Evolutionary conservation across 352 stramenopile species (phyloP).

Genomic region (Globisporangium splendens): DNA sequence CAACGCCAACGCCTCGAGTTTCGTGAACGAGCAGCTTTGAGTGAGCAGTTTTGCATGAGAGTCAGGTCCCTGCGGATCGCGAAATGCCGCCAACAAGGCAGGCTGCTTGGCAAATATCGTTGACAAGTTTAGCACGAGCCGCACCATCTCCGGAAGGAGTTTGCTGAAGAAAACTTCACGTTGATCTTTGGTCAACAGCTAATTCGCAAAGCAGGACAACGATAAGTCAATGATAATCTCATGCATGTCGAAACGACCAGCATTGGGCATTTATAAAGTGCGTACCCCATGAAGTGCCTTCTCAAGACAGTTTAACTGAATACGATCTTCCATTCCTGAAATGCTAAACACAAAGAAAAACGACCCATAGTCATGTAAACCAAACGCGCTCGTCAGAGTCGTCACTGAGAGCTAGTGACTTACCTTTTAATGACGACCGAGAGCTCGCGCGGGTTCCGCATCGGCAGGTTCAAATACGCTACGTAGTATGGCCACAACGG

Average conservation of each 20-base stretch:
- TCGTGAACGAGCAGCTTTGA: slow-evolving; percentile 32
- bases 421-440: slow-evolving; percentile 37
- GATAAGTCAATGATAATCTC: not conserved
- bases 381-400: not conserved
- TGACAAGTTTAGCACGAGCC: slow-evolving; percentile 45
- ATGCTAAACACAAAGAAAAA: slow-evolving; percentile 19
- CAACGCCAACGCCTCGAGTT: slow-evolving; percentile 41
- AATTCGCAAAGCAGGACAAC: not conserved
- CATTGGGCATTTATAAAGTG: not conserved
- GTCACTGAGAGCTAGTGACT: slow-evolving; percentile 1
- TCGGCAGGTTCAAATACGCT: slow-evolving; percentile 39
- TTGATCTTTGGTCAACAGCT: slow-evolving; percentile 39
- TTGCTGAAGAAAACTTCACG: slow-evolving; percentile 32
- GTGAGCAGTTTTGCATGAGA: slow-evolving; percentile 17
- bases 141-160: slow-evolving; percentile 47
- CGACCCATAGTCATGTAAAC: not conserved
- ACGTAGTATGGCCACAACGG: slow-evolving; percentile 74
- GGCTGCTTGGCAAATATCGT: slow-evolving; percentile 37
- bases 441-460: slow-evolving; percentile 34
- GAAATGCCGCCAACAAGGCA: slow-evolving; percentile 33
- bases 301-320: slow-evolving; percentile 35
- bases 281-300: slow-evolving; percentile 34
- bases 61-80: not conserved
- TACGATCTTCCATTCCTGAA: slow-evolving; percentile 20
- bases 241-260: not conserved